These are phyloP conservation scores for Flaveria robusta DNA, from an alignment of 129 eudicot species.

Conservation along the genomic window DNA sequence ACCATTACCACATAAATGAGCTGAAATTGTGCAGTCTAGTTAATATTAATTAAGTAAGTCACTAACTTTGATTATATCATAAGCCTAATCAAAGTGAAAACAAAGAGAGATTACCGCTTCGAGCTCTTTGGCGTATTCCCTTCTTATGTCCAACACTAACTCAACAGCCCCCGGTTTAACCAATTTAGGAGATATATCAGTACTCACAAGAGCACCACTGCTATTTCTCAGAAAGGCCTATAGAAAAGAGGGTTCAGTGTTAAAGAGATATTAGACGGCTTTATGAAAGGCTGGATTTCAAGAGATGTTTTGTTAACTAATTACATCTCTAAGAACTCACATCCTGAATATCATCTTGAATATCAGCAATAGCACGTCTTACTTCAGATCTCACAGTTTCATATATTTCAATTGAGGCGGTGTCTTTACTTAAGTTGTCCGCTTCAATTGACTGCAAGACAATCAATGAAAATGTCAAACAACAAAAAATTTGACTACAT, in stretches of 20 bases:
- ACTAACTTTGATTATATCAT: conserved; percentile 15
- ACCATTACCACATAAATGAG: background rate
- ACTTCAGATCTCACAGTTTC: conserved; percentile 81
- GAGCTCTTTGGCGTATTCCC: conserved; percentile 73
- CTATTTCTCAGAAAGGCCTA: conserved; percentile 68
- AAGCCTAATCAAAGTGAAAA: conserved; percentile 23
- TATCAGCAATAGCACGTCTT: conserved; percentile 66
- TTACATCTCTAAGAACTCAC: conserved; percentile 40
- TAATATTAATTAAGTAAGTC: background rate
- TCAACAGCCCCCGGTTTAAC: conserved; percentile 70
- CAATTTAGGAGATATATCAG: conserved; percentile 50
- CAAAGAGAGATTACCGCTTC: conserved; percentile 60
- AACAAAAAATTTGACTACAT: background rate
- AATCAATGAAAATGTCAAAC: conserved; percentile 5
- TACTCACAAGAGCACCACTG: conserved; percentile 27
- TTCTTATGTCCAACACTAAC: conserved; percentile 67
- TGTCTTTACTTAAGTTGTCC: conserved; percentile 33
- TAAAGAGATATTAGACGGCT: conserved; percentile 11
- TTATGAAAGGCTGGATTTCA: background rate
- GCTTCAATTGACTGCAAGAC: conserved; percentile 40
- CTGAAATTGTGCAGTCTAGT: background rate
- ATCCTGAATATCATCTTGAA: conserved; percentile 58
- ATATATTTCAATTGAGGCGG: conserved; percentile 51
- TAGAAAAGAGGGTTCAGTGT: conserved; percentile 6
- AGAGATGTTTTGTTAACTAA: background rate